Base-by-base conservation (phyloP, 2,329 filamentous ascomycete genomes). In the Penicillium brevicompactum region DNA sequence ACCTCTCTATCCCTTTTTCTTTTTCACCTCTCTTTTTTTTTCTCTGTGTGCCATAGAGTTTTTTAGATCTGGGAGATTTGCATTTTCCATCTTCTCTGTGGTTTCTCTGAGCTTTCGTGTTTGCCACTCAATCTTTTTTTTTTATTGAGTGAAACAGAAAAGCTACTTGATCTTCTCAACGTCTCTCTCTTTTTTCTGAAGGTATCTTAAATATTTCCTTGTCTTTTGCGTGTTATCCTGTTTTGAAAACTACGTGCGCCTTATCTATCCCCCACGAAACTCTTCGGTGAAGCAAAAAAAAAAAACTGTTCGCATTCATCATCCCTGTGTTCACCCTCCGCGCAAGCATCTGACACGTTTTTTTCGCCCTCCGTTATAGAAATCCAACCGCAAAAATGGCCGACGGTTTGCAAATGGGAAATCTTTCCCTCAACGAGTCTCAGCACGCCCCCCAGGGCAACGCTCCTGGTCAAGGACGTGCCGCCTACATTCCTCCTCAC, bases 401-500 rank as follows among this genome's bases (percentile, higher is more conserved):
- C 69, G 72, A 75, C 68, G 65, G 71, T 59, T 67, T 75, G 58
- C 71, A 74, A 55, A 73, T 75, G 68, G 72, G 69, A 64, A 70
- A 70, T 64, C 64, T 75, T 49, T 71, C 72, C 62, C 77, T 88
- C 66, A 82, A 84, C 72, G 85, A 87, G 64, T 85, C 83, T 58
- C 81, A 85, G 75, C 84, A 86, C 71, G 84, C 82, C 54, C 73
- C 75, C 49, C 76, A 78, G 69, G 74, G 74, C 61, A 60, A 63
- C 58, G 74, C 76, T 66, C 74, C 74, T 64, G 72, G 74, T 57
- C 38, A 41, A 11, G 82, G 82, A 66, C 84, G 84, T 69, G 79
- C 83, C 72, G 82, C 85, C 66, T 87, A 87, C 74, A 87, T 87
- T 65, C 85, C 85, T 68, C 85, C 85, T 67, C 85, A 87, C 73